Base-by-base conservation (phyloP, 345 rosid species). In the Balakata baccata region DNA sequence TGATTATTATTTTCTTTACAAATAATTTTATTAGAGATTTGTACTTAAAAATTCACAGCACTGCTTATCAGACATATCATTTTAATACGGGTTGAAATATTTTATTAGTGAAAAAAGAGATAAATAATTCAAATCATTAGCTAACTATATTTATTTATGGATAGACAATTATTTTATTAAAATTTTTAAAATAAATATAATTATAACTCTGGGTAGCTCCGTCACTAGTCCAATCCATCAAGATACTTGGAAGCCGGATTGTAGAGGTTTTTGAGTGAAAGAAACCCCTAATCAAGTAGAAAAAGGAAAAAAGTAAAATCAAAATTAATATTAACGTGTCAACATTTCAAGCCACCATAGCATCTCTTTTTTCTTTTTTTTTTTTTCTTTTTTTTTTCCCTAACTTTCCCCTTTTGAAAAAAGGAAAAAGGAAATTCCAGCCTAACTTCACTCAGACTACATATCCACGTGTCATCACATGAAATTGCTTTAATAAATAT, bases 201-300 rank as follows among this genome's bases (percentile, higher is more conserved):
- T n/a, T n/a, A n/a, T n/a, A 45, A 58, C 12, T 49, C 7, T 7
- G 34, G 64, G 49, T 25, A n/a, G n/a, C n/a, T n/a, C n/a, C n/a
- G n/a, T n/a, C n/a, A n/a, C n/a, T n/a, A n/a, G n/a, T n/a, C 65
- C 52, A 41, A 25, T 0, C 38, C 12, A 3, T 16, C 38, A 14
- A 0, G 37, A 13, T 45, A 25, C 34, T 1, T 29, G 34, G 34
- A 29, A 2, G 34, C 1, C 34, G 2, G 34, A 1, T 29, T 29
- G 34, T 29, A 29, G 75, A 72, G 69, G 77, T 77, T 82, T 66
- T 84, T 79, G 88, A 79, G 89, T 83, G 86, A 80, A 86, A 87
- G 89, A 85, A 87, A 85, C 81, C 85, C 85, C 72, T 77, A 60
- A 87, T 29, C 34, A 46, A 1, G 39, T 23, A 25, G 3, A 3